Evolutionary conservation across 2,329 filamentous ascomycete genomes (phyloP), one percentile per base, ranked within the genome.

Genomic region (Cladosporium phlei): DNA sequence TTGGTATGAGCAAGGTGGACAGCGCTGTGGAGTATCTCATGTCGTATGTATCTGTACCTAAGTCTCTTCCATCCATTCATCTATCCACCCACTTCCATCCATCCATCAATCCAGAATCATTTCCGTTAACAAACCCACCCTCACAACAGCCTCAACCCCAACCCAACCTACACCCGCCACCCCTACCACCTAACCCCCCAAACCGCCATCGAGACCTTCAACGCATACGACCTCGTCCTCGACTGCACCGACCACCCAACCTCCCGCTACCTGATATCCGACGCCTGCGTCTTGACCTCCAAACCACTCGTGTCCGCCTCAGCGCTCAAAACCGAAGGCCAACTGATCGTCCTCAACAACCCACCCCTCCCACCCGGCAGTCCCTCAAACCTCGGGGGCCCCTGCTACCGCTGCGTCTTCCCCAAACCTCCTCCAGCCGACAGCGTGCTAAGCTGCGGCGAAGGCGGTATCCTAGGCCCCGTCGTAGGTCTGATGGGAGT

Each of bases 241-340:
- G 93, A 98, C 66, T 98, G 93, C 65, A 97, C 91, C 8, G 93
- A 98, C 66, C 89, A 91, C 54, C 91, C 93, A 0, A 85, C 87
- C 1, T 87, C 88, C 0, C 86, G 93, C 33, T 97, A 98, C 64
- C 78, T 97, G 35, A 87, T 97, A 54, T 95, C 88, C 0, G 93
- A 98, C 62, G 79, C 86, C 12, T 94, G 88, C 56, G 85, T 96
- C 8, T 72, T 95, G 3, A 74, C 90, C 1, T 70, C 76, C 2
- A 93, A 88, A 60, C 82, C 88, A 0, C 77, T 98, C 12, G 80
- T 97, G 10, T 95, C 89, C 3, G 93, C 91, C 1, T 94, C 90
- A 0, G 91, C 93, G 0, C 77, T 97, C 19, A 82, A 88, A 14
- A 88, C 85, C 0, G 90, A 95, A 48, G 93, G 93, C 2, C 91